A percentile compares a stretch with the other conserved stretches of the same genome.
phyloP scores from a whole-genome alignment of 805 yeast genomes.

The Tetrapisispora namnaoensis region DNA sequence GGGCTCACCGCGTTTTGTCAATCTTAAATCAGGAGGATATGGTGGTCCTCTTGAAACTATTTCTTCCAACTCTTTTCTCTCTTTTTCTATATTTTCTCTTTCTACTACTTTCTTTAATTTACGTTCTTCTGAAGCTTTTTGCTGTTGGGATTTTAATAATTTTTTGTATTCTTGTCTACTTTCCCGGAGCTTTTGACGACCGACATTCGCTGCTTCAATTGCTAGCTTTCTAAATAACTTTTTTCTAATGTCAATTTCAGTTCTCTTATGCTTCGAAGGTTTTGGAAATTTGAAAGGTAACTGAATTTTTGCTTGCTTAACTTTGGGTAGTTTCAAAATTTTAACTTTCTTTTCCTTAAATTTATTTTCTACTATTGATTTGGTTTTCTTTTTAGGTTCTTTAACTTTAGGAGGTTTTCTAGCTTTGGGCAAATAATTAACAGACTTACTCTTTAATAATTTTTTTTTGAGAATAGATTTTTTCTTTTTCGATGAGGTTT shows the following conservation, averaged over 20 bases:
- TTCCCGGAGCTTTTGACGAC: conserved; percentile 18
- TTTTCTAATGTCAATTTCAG: conserved; percentile 11
- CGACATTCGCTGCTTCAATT: conserved; percentile 21
- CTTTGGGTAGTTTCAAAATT: not conserved
- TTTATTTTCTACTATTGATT: not conserved
- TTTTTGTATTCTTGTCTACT: conserved; percentile 11
- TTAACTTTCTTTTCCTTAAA: not conserved
- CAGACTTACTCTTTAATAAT: not conserved
- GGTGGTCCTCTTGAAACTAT: conserved; percentile 29
- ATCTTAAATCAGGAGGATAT: conserved; percentile 24
- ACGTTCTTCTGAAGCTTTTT: conserved; percentile 12
- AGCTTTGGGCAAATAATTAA: not conserved
- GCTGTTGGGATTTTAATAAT: conserved; percentile 11
- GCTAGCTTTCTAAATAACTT: conserved; percentile 17
- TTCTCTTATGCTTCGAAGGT: conserved; percentile 9
- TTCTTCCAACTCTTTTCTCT: conserved; percentile 22
- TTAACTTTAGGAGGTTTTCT: conserved; percentile 3
- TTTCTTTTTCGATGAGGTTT: conserved; percentile 11
- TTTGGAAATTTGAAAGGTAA: not conserved
- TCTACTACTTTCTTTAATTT: conserved; percentile 14
- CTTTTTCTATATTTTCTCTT: conserved; percentile 14
- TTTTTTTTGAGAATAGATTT: conserved; percentile 4
- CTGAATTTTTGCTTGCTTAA: not conserved
- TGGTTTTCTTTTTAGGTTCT: not conserved
- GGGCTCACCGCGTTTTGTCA: conserved; percentile 26